phyloP scores from a whole-genome alignment of 352 stramenopile species.

The Pythium biforme region DNA sequence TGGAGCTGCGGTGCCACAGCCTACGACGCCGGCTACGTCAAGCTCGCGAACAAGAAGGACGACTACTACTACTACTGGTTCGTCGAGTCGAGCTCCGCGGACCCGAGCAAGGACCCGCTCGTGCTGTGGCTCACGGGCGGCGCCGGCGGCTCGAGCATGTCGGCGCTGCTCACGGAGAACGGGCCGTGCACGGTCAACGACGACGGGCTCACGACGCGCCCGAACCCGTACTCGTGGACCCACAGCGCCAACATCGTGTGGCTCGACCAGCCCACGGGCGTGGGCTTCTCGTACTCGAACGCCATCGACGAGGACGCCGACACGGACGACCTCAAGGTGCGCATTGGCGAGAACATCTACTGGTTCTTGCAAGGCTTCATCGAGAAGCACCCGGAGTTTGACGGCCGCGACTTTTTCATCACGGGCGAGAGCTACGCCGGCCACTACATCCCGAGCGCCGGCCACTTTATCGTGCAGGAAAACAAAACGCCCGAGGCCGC shows the following conservation, averaged over 20 bases:
- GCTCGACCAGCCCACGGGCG: constrained; percentile 40
- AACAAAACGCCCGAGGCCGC: constrained; percentile 32
- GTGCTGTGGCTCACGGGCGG: constrained; percentile 64
- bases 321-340: constrained; percentile 32
- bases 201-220: constrained; percentile 25
- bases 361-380: constrained; percentile 61
- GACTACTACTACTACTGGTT: constrained; percentile 76
- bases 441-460: constrained; percentile 48
- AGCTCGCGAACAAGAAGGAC: constrained; percentile 45
- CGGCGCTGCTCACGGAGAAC: constrained; percentile 51
- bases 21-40: constrained; percentile 50
- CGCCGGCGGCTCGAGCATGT: constrained; percentile 36
- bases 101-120: constrained; percentile 42
- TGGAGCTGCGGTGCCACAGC: constrained; percentile 35
- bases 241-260: constrained; percentile 51
- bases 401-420: constrained; percentile 48
- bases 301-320: constrained; percentile 32
- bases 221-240: constrained; percentile 52
- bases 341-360: constrained; percentile 52
- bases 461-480: constrained; percentile 39
- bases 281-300: constrained; percentile 51
- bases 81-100: constrained; percentile 39
- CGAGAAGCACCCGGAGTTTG: constrained; percentile 39
- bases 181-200: constrained; percentile 46
- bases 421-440: constrained; percentile 57